Evolutionary conservation across 2,329 filamentous ascomycete species (phyloP).

Genomic region (Fusarium oligoseptatum): DNA sequence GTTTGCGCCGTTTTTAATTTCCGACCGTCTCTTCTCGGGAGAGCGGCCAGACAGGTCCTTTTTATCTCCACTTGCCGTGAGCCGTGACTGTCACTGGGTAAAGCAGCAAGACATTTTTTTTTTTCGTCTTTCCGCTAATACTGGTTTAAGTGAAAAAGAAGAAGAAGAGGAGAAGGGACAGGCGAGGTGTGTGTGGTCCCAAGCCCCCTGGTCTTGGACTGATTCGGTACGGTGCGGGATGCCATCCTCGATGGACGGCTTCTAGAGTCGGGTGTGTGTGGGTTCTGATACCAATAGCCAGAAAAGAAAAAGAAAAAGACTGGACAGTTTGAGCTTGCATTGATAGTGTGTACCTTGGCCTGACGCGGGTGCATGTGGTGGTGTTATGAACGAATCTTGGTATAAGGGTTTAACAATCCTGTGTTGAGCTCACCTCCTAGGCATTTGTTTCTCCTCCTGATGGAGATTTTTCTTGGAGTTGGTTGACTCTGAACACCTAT

Average conservation of each 20-base stretch:
- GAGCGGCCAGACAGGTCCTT: not conserved
- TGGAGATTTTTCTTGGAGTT: constrained; percentile 10
- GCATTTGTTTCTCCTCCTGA: not conserved
- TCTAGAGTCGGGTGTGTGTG: not conserved
- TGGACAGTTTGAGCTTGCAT: not conserved
- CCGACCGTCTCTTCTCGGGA: not conserved
- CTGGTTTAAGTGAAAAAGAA: not conserved
- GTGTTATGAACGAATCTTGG: not conserved
- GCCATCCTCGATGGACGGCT: not conserved
- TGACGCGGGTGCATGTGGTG: not conserved
- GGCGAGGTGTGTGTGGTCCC: not conserved
- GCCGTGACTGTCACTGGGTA: not conserved
- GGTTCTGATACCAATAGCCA: not conserved
- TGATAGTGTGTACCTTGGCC: not conserved
- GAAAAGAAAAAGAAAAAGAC: not conserved
- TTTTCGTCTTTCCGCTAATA: not conserved
- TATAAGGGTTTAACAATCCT: constrained; percentile 30
- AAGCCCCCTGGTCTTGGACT: not conserved
- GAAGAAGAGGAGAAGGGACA: not conserved
- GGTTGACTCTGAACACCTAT: not conserved
- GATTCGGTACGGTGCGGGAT: not conserved
- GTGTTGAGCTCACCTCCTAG: not conserved
- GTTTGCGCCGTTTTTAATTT: constrained; percentile 2
- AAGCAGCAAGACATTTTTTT: not conserved
- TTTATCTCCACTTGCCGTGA: not conserved